Percentiles rank a stretch among this genome's conserved stretches.
These are phyloP conservation scores for Fusarium palustre DNA, from an alignment of 2,329 filamentous ascomycete genomes.

Conservation along the genomic window DNA sequence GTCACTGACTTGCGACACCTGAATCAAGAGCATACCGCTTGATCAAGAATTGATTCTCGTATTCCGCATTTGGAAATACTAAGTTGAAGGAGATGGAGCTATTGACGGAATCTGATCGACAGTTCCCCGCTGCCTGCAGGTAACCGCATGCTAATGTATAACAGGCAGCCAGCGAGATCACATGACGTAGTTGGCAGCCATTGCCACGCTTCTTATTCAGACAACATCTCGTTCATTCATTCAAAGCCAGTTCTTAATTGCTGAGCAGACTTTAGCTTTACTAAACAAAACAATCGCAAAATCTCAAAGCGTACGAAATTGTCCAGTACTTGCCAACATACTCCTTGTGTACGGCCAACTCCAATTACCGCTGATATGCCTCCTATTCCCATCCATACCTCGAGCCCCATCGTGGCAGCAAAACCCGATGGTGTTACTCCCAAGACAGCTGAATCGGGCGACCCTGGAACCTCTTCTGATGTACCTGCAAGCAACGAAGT, in stretches of 20 bases:
- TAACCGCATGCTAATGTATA: slow-evolving; percentile 29
- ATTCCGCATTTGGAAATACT: slow-evolving; percentile 37
- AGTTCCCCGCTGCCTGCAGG: slow-evolving; percentile 35
- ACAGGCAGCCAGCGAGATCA: slow-evolving; percentile 30
- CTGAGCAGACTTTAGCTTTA: neutral
- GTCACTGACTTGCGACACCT: slow-evolving; percentile 18
- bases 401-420: slow-evolving; percentile 68
- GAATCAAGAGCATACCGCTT: slow-evolving; percentile 15
- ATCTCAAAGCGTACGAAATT: neutral
- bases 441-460: slow-evolving; percentile 54
- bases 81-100: slow-evolving; percentile 13
- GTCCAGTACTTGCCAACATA: neutral
- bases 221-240: slow-evolving; percentile 26
- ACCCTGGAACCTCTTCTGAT: slow-evolving; percentile 34
- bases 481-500: slow-evolving; percentile 47
- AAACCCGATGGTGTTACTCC: slow-evolving; percentile 64
- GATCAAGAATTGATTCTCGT: slow-evolving; percentile 20
- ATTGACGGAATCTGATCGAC: slow-evolving; percentile 41
- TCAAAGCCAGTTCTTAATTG: neutral
- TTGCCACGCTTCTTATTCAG: slow-evolving; percentile 32
- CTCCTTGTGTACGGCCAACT: neutral
- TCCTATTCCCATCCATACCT: slow-evolving; percentile 69
- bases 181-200: slow-evolving; percentile 39
- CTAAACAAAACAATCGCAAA: neutral
- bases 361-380: slow-evolving; percentile 60